phyloP scores from a whole-genome alignment of 331 rosid genomes.

The Cydonia oblonga region DNA sequence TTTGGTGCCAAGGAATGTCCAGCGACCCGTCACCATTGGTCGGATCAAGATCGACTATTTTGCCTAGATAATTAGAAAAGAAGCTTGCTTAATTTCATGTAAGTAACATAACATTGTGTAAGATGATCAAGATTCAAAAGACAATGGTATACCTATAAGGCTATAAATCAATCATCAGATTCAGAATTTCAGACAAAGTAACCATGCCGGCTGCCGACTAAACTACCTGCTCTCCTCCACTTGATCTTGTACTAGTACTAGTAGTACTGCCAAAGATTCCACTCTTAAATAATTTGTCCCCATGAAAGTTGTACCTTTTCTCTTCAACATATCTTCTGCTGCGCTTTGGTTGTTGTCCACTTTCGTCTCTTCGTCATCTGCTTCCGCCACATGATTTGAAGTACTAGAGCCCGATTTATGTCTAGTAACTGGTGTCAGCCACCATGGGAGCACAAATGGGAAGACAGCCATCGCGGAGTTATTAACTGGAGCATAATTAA shows the following conservation, averaged over 20 bases:
- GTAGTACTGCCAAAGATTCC: neutral
- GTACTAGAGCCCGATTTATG: neutral
- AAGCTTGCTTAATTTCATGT: too few relatives aligned
- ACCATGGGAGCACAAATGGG: neutral
- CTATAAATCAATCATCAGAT: neutral
- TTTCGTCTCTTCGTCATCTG: neutral
- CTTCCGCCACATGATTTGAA: neutral
- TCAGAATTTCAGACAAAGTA: neutral
- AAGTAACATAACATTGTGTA: neutral
- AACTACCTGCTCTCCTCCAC: neutral
- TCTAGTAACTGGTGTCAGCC: neutral
- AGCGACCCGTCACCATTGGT: neutral
- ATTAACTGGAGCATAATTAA: neutral
- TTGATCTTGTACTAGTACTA: neutral
- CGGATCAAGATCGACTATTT: slow-evolving; percentile 11
- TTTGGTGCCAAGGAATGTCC: slow-evolving; percentile 3
- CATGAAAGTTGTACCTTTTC: neutral
- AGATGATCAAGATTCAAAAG: neutral
- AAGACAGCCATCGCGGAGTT: neutral
- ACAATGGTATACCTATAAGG: neutral
- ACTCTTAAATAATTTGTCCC: neutral
- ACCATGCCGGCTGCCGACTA: neutral
- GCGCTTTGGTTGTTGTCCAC: neutral
- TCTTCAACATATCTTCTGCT: neutral
- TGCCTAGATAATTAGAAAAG: neutral